phyloP scores from a whole-genome alignment of 2,329 filamentous ascomycete genomes.

The Trichoderma sp. region DNA sequence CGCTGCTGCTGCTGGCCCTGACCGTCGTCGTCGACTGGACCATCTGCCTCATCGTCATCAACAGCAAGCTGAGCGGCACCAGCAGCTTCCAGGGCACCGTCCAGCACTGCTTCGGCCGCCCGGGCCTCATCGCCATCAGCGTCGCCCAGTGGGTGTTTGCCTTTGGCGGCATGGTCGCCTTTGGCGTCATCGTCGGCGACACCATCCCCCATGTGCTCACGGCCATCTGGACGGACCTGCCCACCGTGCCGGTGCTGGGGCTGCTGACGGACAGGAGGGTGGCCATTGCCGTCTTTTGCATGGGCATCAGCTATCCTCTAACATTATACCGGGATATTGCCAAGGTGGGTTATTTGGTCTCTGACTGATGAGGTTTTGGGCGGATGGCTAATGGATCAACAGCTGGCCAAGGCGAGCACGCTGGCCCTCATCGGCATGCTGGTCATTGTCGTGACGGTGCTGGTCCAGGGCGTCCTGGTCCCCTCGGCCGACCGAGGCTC shows the following conservation, averaged over 20 bases:
- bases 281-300: slow-evolving; percentile 83
- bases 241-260: slow-evolving; percentile 74
- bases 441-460: slow-evolving; percentile 83
- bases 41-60: slow-evolving; percentile 93
- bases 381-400: slow-evolving; percentile 26
- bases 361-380: not conserved
- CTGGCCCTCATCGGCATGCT: slow-evolving; percentile 91
- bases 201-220: slow-evolving; percentile 88
- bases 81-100: slow-evolving; percentile 96
- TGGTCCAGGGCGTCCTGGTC: slow-evolving; percentile 78
- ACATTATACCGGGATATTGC: slow-evolving; percentile 96
- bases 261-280: slow-evolving; percentile 79
- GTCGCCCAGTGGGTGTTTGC: slow-evolving; percentile 97
- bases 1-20: slow-evolving; percentile 74
- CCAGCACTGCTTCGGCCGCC: slow-evolving; percentile 88
- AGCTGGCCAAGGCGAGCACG: slow-evolving; percentile 95
- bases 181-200: slow-evolving; percentile 96
- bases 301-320: slow-evolving; percentile 86
- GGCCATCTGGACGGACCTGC: slow-evolving; percentile 77
- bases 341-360: slow-evolving; percentile 62
- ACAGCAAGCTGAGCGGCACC: slow-evolving; percentile 92
- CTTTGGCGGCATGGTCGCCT: slow-evolving; percentile 98
- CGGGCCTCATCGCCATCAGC: slow-evolving; percentile 83
- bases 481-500: slow-evolving; percentile 71
- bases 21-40: slow-evolving; percentile 95